Evolutionary conservation across 768 basidiomycete species (phyloP).

Genomic region (Pholiota microspora): DNA sequence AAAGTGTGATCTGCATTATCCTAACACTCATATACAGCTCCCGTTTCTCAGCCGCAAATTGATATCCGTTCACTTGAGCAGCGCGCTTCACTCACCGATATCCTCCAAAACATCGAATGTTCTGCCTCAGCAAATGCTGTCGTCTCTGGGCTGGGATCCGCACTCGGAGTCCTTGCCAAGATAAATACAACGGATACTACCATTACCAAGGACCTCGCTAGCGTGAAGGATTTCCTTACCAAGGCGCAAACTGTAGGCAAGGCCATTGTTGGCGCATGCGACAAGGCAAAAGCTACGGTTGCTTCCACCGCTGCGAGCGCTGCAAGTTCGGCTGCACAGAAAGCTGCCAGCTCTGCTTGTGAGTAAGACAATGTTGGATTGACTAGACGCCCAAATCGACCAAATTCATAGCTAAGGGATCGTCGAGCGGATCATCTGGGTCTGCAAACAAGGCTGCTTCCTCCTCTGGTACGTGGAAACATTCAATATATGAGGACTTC

Average conservation of each 20-base stretch:
- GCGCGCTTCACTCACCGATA: conserved; percentile 15
- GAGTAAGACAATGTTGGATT: not conserved
- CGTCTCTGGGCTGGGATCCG: conserved; percentile 19
- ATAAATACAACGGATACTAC: conserved; percentile 23
- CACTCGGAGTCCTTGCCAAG: conserved; percentile 19
- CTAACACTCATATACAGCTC: conserved; percentile 6
- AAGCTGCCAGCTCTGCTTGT: conserved; percentile 10
- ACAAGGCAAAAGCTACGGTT: conserved; percentile 13
- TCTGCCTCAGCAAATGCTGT: conserved; percentile 20
- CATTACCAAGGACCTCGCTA: conserved; percentile 17
- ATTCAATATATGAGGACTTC: not conserved
- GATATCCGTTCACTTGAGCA: conserved; percentile 15
- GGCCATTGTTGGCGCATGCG: conserved; percentile 21
- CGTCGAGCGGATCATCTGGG: conserved; percentile 8
- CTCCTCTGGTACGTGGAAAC: conserved; percentile 5
- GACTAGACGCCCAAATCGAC: not conserved
- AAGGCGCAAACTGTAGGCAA: conserved; percentile 21
- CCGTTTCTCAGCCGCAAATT: conserved; percentile 8
- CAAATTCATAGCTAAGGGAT: conserved; percentile 12
- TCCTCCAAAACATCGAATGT: conserved; percentile 24
- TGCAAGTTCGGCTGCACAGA: conserved; percentile 13
- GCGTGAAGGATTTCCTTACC: conserved; percentile 20
- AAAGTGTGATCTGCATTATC: not conserved
- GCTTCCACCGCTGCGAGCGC: conserved; percentile 6
- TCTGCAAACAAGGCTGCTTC: conserved; percentile 12